A percentile compares a stretch with the other conserved stretches of the same genome.
Conservation (phyloP, 129 eudicot genomes). For the Centella asiatica region DNA sequence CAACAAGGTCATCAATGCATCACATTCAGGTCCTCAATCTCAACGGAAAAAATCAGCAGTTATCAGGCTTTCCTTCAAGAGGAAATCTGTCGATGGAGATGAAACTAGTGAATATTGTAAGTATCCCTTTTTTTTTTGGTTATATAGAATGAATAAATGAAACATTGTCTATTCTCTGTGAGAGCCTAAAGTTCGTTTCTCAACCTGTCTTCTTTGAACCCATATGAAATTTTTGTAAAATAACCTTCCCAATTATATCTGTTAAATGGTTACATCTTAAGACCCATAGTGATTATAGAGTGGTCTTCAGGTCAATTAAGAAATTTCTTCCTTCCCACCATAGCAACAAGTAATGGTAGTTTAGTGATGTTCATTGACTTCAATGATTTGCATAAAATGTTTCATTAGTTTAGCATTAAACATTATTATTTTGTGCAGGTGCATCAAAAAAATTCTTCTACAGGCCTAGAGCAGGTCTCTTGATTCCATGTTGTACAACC, state of each 20-base stretch:
- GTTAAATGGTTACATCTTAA: neutral
- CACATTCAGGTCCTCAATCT: conserved; percentile 30
- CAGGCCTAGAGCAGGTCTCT: conserved; percentile 74
- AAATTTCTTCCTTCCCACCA: neutral
- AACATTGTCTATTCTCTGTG: neutral
- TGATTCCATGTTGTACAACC: conserved; percentile 58
- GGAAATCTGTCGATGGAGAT: conserved; percentile 64
- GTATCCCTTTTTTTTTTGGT: conserved; percentile 4
- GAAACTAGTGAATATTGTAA: conserved; percentile 50
- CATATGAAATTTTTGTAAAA: neutral
- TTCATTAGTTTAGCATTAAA: neutral
- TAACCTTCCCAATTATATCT: neutral
- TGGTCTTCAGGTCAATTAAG: neutral
- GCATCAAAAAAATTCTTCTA: conserved; percentile 50
- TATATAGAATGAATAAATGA: neutral
- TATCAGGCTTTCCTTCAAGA: conserved; percentile 66
- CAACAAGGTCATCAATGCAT: conserved; percentile 37
- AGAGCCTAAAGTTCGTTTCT: neutral
- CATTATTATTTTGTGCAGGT: conserved; percentile 28
- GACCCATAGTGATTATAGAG: neutral
- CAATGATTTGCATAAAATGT: neutral
- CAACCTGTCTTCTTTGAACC: neutral
- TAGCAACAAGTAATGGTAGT: neutral
- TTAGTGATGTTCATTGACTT: neutral
- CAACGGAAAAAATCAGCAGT: conserved; percentile 60